phyloP scores from a whole-genome alignment of 257 asterid genomes.

The Gentiana dahurica region DNA sequence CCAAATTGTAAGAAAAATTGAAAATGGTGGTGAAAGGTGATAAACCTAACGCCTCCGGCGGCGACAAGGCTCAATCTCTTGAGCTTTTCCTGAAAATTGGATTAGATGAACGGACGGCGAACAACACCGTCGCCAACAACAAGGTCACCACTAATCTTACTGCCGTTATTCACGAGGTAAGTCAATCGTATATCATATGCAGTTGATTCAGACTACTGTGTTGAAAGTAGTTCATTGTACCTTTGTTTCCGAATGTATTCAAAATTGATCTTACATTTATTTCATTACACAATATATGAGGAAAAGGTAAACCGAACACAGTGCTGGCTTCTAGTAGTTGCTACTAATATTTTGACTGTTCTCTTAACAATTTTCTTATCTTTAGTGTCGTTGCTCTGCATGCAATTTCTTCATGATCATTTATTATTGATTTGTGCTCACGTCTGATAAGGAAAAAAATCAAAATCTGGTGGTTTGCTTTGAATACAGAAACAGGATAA shows the following conservation, averaged over 20 bases:
- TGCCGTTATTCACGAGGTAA: constrained; percentile 42
- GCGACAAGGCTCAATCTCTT: constrained; percentile 10
- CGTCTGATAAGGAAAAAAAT: no score
- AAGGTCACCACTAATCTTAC: constrained; percentile 34
- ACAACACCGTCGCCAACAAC: constrained; percentile 34
- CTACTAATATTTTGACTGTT: no score
- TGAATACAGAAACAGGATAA: no score
- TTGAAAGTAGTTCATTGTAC: not conserved
- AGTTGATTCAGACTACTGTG: not conserved
- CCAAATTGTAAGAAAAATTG: not conserved
- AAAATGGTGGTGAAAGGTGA: constrained; percentile 13
- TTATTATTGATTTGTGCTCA: no score
- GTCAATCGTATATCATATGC: not conserved
- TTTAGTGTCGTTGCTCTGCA: no score
- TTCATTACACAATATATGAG: no score
- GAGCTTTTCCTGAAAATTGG: constrained; percentile 36
- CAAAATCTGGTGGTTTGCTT: no score
- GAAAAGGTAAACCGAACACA: not conserved
- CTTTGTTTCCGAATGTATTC: not conserved
- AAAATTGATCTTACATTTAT: no score
- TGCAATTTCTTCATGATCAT: no score
- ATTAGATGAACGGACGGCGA: constrained; percentile 36
- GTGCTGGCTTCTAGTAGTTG: no score
- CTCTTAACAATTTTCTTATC: no score
- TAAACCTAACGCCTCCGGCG: constrained; percentile 3